Base-by-base conservation (phyloP, 2,329 filamentous ascomycete species). In the Fusarium liriodendri region DNA sequence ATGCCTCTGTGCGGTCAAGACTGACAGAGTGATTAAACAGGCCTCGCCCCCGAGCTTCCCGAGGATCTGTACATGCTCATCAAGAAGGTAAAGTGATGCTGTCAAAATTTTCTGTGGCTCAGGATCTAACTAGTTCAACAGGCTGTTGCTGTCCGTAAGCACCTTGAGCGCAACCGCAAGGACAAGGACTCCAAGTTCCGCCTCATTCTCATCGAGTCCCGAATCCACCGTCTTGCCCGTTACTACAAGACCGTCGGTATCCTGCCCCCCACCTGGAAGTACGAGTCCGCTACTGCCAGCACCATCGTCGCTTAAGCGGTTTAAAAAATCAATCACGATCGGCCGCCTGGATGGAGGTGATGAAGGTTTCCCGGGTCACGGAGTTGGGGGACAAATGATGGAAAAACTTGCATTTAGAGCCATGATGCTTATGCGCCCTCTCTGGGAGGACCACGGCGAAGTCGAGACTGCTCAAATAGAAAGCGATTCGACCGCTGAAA, bases 131-230 rank as follows among this genome's bases (percentile, higher is more conserved):
- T 7, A 2, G 10, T 7, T n/a, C 14, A 77, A 59, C 73, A 97
- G 95, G 95, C 95, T 82, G 95, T 98, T 82, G 93, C 95, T 85
- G 97, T 99, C 89, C 96, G 97, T 90, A 99, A 99, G 94, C 97
- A 99, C 89, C 95, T 99, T 80, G 95, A 98, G 92, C 95, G 95
- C 89, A 99, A 99, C 93, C 96, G 97, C 89, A 99, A 99, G 93
- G 97, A 99, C 92, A 97, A 95, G 91, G 97, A 99, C 91, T 94
- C 93, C 91, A 99, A 99, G 92, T 99, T 99, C 94, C 96, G 97
- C 85, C 94, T 99, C 79, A 99, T 99, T 96, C 94, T 99, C 82
- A 97, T 99, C 89, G 97, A 99, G 92, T 98, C 97, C 85, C 95
- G 97, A 89, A 98, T 99, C 88, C 97, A 99, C 94, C 96, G 97